phyloP scores from a whole-genome alignment of 73 alveolate genomes.

The Loxodes magnus region DNA sequence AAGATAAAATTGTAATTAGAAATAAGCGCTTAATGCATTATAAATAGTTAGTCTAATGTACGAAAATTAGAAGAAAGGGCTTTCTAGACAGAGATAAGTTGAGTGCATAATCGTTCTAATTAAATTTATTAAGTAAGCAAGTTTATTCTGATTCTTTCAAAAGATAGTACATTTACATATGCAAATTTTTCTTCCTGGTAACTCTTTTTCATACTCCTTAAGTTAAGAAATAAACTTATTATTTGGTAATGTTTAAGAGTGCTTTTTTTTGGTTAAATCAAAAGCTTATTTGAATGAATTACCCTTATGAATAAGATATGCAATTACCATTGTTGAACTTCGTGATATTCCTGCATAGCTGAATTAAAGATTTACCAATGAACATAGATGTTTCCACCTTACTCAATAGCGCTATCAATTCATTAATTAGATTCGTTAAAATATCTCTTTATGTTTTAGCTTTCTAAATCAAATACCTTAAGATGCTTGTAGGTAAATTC shows the following conservation, averaged over 20 bases:
- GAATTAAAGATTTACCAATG: too few relatives aligned
- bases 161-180: too few relatives aligned
- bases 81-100: too few relatives aligned
- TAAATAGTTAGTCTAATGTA: too few relatives aligned
- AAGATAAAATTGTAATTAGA: too few relatives aligned
- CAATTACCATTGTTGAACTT: background rate
- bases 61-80: too few relatives aligned
- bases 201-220: background rate
- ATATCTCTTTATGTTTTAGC: background rate
- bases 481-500: background rate
- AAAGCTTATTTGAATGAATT: background rate
- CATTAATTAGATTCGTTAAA: background rate
- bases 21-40: too few relatives aligned
- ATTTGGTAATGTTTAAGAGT: conserved; percentile 1
- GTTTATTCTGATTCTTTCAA: too few relatives aligned
- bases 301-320: background rate
- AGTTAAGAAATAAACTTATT: background rate
- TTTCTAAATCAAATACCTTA: background rate
- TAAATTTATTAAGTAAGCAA: too few relatives aligned
- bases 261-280: background rate
- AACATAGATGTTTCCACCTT: background rate
- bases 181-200: background rate
- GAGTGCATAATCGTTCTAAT: too few relatives aligned
- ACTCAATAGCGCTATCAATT: background rate
- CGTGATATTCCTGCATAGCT: background rate